These are phyloP conservation scores for Serendipita sp. DNA, from an alignment of 768 basidiomycete genomes.

Conservation along the genomic window DNA sequence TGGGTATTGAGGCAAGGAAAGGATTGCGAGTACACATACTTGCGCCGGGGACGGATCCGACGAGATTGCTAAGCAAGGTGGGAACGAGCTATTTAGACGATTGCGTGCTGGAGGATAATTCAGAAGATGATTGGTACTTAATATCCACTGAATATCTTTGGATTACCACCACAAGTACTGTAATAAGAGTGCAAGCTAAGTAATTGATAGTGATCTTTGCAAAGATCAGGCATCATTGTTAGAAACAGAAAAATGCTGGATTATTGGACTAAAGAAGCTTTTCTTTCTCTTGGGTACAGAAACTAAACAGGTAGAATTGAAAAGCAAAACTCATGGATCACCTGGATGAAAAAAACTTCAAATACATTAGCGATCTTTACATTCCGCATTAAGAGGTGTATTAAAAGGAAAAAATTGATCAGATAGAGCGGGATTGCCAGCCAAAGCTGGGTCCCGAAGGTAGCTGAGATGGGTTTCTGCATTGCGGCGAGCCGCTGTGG, in stretches of 20 bases:
- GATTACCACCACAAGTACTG: too few species aligned
- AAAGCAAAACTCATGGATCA: too few species aligned
- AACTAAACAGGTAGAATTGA: too few species aligned
- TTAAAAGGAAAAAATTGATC: background rate
- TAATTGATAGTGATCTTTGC: background rate
- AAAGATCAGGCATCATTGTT: background rate
- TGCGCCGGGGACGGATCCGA: background rate
- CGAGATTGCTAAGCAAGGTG: too few species aligned
- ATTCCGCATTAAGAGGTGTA: background rate
- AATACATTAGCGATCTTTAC: background rate
- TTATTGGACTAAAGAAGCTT: too few species aligned
- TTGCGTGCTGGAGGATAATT: too few species aligned
- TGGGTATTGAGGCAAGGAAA: background rate
- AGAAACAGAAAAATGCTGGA: background rate
- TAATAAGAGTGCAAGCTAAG: too few species aligned
- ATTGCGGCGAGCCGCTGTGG: conserved; percentile 1
- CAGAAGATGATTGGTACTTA: too few species aligned
- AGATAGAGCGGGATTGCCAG: background rate
- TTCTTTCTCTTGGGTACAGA: too few species aligned
- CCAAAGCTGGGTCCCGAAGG: conserved; percentile 4
- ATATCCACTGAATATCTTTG: too few species aligned
- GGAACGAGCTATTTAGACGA: too few species aligned
- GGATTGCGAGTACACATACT: background rate
- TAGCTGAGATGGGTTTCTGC: conserved; percentile 5
- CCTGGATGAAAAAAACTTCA: background rate